Evolutionary conservation across 768 basidiomycete species (phyloP), one percentile per base, ranked within the genome.

Genomic region (Lactarius hengduanensis): DNA sequence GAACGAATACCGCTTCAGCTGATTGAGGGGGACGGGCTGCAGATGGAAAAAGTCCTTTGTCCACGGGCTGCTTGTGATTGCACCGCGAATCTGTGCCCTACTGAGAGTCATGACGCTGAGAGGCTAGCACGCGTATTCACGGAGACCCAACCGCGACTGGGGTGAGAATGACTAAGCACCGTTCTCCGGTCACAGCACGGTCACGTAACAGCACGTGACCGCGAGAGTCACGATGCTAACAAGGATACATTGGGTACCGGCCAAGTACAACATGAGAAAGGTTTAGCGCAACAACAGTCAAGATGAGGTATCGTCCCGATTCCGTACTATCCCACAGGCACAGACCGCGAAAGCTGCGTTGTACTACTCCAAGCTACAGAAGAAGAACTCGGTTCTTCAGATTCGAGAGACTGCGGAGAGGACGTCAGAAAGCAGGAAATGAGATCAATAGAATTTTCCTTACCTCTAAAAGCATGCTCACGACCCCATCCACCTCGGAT

Each of bases 401-500:
- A 85, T 75, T 93, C 91, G 68, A 93, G 81, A 3, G 90, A 91
- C 92, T 93, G 69, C 11, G 3, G 30, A 69, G 68, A 40, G 1
- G 2, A 11, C 11, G 16, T 58, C 20, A 54, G 67, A 66, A 40
- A 58, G 59, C 28, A 58, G 34, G 30, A 30, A 58, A 6, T 43
- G 53, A 20, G 36, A 67, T 61, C 43, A 20, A 70, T 63, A 22
- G 3, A 22, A 50, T 54, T 26, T 28, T 28, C 73, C 83, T 60
- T 69, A 91, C 92, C 85, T 96, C 93, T 20, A 95, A 81, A 50
- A 98, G 78, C 82, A 91, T 90, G 30, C 86, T 86, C 66, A 97
- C 81, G 5, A 95, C 88, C 66, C 85, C 84, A 72, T 98, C 96
- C 43, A 98, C 91, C 68, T 98, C 95, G n/a, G 86, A 81, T 2